Conservation (phyloP, 1,284 basidiomycete species). For the Cryptococcus wingfieldii region DNA sequence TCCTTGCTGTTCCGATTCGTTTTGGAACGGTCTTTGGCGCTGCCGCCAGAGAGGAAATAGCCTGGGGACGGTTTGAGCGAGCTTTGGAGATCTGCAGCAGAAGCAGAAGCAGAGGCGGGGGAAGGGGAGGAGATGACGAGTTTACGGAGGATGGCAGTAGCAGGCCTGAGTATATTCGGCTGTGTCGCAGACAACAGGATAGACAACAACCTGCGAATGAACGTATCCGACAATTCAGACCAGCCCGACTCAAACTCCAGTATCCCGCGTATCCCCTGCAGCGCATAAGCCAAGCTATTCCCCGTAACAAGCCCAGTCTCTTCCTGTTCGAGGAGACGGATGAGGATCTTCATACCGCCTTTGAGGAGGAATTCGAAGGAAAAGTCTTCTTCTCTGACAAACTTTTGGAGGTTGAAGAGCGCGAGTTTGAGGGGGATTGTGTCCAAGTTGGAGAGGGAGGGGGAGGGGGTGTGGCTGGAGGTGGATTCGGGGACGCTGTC, state of each 20-base stretch:
- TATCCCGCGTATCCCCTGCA: constrained; percentile 38
- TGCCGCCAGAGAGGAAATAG: background rate
- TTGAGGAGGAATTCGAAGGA: constrained; percentile 72
- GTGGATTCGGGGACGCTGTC: no score
- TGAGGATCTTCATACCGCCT: constrained; percentile 70
- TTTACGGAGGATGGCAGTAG: constrained; percentile 57
- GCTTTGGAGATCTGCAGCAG: background rate
- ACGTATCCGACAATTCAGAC: constrained; percentile 30
- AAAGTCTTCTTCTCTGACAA: constrained; percentile 86
- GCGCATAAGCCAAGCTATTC: constrained; percentile 68
- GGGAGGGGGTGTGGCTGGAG: background rate
- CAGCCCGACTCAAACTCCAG: constrained; percentile 42
- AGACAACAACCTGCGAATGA: constrained; percentile 58
- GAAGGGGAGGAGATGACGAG: constrained; percentile 35
- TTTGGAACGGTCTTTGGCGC: background rate
- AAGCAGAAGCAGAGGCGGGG: constrained; percentile 5
- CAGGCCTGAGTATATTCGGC: constrained; percentile 92
- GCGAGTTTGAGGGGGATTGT: constrained; percentile 47
- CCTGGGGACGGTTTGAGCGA: background rate
- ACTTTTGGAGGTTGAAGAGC: constrained; percentile 71
- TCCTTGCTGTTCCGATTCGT: background rate
- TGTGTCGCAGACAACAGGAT: constrained; percentile 71
- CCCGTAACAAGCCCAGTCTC: constrained; percentile 55
- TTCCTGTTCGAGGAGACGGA: constrained; percentile 61
- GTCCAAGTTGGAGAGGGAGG: constrained; percentile 12